Evolutionary conservation across 768 basidiomycete genomes (phyloP).

Genomic region (Mycena vitilis): DNA sequence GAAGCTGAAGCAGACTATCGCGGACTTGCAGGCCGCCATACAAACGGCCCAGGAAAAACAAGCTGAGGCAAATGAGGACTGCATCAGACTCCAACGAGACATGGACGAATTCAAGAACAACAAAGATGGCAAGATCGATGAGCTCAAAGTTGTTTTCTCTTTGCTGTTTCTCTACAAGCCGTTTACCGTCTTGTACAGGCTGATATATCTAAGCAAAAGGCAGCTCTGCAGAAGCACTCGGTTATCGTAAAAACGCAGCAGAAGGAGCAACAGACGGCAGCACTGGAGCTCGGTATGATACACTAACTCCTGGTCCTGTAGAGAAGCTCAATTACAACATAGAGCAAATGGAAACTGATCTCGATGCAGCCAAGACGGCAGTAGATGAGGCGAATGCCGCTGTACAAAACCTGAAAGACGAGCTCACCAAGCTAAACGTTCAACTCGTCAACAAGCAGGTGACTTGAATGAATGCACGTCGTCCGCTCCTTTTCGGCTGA

Average conservation of each 20-base stretch:
- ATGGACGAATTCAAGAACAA: conserved; percentile 99
- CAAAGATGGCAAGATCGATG: conserved; percentile 95
- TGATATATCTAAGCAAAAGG: conserved; percentile 84
- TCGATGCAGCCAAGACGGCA: conserved; percentile 60
- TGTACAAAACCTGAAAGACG: conserved; percentile 66
- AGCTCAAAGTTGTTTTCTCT: conserved; percentile 76
- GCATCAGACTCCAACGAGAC: conserved; percentile 91
- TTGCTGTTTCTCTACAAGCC: conserved; percentile 2
- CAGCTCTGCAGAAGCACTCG: conserved; percentile 82
- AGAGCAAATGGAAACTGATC: conserved; percentile 89
- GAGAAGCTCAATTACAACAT: conserved; percentile 17
- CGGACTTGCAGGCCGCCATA: conserved; percentile 67
- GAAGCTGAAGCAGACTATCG: conserved; percentile 71
- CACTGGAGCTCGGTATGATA: conserved; percentile 85
- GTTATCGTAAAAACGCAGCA: conserved; percentile 70
- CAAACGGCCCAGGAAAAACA: conserved; percentile 81
- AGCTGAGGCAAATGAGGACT: conserved; percentile 78
- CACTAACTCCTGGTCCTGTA: background rate
- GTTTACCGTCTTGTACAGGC: conserved; percentile 56
- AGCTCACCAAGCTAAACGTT: conserved; percentile 67
- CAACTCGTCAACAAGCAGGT: conserved; percentile 63
- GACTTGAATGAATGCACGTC: background rate
- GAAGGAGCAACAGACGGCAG: conserved; percentile 79
- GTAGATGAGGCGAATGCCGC: conserved; percentile 55
- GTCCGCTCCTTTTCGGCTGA: background rate